These are phyloP conservation scores for Candida ponderosae DNA, from an alignment of 805 yeast genomes.

Conservation along the genomic window DNA sequence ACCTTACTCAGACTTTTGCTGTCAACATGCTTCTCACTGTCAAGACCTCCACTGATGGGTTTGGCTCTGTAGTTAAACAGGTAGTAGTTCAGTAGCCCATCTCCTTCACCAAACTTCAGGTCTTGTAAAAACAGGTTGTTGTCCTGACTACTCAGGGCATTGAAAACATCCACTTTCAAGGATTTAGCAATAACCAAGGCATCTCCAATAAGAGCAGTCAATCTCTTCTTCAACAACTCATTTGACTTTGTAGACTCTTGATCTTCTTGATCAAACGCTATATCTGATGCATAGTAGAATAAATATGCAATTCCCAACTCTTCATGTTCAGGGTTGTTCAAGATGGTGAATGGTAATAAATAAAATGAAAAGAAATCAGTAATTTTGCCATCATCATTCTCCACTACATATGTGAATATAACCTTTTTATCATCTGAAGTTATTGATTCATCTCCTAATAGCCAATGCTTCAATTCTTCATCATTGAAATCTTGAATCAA, in stretches of 20 bases:
- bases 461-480: conserved; percentile 76
- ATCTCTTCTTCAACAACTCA: conserved; percentile 44
- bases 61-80: conserved; percentile 83
- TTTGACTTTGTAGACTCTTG: conserved; percentile 33
- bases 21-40: conserved; percentile 44
- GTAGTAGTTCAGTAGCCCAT: conserved; percentile 85
- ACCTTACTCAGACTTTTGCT: conserved; percentile 63
- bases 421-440: conserved; percentile 37
- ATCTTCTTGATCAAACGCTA: conserved; percentile 35
- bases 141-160: conserved; percentile 87
- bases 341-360: conserved; percentile 78
- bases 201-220: conserved; percentile 57
- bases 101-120: conserved; percentile 87
- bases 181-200: conserved; percentile 69
- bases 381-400: conserved; percentile 45
- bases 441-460: conserved; percentile 42
- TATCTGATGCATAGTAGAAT: conserved; percentile 81
- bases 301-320: conserved; percentile 81
- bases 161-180: conserved; percentile 78
- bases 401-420: conserved; percentile 72
- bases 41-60: conserved; percentile 77
- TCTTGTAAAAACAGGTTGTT: conserved; percentile 76
- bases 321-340: conserved; percentile 53
- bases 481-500: conserved; percentile 61
- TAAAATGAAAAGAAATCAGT: conserved; percentile 90